These are phyloP conservation scores for Pseudomassariella vexata DNA, from an alignment of 2,329 filamentous ascomycete genomes.

Conservation along the genomic window DNA sequence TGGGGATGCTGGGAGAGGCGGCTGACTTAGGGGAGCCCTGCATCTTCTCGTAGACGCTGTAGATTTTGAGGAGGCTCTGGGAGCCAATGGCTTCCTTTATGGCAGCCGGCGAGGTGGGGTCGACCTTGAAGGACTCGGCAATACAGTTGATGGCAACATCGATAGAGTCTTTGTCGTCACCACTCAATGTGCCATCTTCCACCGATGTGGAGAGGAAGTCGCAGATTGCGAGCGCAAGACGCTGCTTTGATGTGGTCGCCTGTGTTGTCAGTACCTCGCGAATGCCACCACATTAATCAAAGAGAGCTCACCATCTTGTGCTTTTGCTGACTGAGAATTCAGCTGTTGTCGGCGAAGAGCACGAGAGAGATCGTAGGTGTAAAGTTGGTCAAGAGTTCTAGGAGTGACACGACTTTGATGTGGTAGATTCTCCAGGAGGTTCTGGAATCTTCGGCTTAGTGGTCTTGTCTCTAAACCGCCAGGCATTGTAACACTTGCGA, in stretches of 20 bases:
- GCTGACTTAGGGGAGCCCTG: conserved; percentile 48
- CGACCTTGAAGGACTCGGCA: conserved; percentile 89
- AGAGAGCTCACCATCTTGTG: no score
- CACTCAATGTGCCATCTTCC: conserved; percentile 79
- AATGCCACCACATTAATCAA: no score
- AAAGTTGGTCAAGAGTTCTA: no score
- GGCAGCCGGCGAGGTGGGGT: conserved; percentile 69
- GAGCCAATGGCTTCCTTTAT: conserved; percentile 73
- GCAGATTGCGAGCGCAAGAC: conserved; percentile 93
- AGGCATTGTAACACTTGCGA: no score
- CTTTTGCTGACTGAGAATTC: no score
- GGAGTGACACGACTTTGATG: no score
- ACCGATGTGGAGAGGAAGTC: conserved; percentile 85
- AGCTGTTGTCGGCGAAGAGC: no score
- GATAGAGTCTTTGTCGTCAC: conserved; percentile 88
- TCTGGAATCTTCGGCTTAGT: no score
- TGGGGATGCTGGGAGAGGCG: conserved; percentile 30
- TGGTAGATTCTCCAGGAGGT: no score
- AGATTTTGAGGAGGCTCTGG: conserved; percentile 87
- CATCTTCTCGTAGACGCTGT: conserved; percentile 93
- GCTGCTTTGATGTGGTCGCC: conserved; percentile 59
- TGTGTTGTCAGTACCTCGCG: no score
- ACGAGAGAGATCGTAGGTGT: no score
- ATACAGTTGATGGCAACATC: conserved; percentile 95
- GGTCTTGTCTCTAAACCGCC: no score